Conservation (phyloP, 2,329 filamentous ascomycete species). For the Verticillium klebahnii region DNA sequence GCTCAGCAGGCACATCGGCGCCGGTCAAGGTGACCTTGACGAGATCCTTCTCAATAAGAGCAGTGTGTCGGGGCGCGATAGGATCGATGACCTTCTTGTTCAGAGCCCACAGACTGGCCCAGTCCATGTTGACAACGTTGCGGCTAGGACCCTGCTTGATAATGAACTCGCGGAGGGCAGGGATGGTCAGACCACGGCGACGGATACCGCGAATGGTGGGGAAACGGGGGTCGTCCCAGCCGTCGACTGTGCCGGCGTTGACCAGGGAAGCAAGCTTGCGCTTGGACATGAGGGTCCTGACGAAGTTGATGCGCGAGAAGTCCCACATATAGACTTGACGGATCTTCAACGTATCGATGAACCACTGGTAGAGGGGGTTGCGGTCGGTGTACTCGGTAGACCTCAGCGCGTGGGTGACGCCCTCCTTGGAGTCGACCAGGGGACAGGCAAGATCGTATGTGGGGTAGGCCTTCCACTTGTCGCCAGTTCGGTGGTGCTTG, state of each 20-base stretch:
- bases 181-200: slow-evolving; percentile 72
- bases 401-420: slow-evolving; percentile 76
- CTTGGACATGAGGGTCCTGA: slow-evolving; percentile 78
- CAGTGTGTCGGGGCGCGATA: slow-evolving; percentile 67
- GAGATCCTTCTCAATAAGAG: slow-evolving; percentile 64
- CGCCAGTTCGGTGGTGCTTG: slow-evolving; percentile 72
- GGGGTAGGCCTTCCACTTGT: slow-evolving; percentile 79
- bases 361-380: slow-evolving; percentile 84
- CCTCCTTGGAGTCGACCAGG: slow-evolving; percentile 74
- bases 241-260: slow-evolving; percentile 69
- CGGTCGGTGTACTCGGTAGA: slow-evolving; percentile 86
- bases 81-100: slow-evolving; percentile 85
- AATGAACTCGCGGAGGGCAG: slow-evolving; percentile 78
- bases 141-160: slow-evolving; percentile 79
- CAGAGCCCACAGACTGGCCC: slow-evolving; percentile 66
- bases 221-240: slow-evolving; percentile 86
- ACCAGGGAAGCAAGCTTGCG: slow-evolving; percentile 82
- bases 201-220: slow-evolving; percentile 77
- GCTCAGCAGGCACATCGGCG: slow-evolving; percentile 57
- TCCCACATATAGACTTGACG: slow-evolving; percentile 81
- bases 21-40: slow-evolving; percentile 69
- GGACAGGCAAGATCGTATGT: slow-evolving; percentile 86
- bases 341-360: slow-evolving; percentile 68
- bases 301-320: slow-evolving; percentile 80
- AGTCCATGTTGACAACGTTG: slow-evolving; percentile 81